Evolutionary conservation across 139 green algal species (phyloP), one percentile per base, ranked within the genome.

Genomic region (Coccomyxa sp.): DNA sequence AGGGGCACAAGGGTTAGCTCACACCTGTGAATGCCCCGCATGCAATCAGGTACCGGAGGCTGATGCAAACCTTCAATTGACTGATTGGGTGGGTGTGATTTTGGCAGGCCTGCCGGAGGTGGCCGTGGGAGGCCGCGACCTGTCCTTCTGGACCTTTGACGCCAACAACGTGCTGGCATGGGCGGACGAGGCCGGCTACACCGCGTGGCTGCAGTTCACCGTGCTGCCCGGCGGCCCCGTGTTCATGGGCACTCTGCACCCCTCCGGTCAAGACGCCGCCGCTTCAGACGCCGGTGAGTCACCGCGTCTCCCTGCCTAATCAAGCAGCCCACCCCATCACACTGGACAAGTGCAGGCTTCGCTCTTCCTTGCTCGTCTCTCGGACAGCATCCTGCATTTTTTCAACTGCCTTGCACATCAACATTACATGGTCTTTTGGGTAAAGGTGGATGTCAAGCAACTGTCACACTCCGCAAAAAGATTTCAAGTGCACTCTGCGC

Each of bases 121-220:
- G 25, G 25, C 28, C 60, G 79, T 83, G 59, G 63, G 63, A 58
- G 63, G 63, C 25, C 14, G 17, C 25, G 21, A 38, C 17, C 45
- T 83, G n/a, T 31, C 60, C 17, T 23, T 28, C 59, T 83, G 79
- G 79, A 77, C 60, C 27, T 83, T 83, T 60, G 79, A 77, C 79
- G 63, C 79, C 59, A 58, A 25, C 79, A 83, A 83, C 14, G 79
- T 83, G 59, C 79, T 83, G 60, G 21, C 60, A 25, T 83, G 63
- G 63, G 63, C 68, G 25, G 31, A 58, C 15, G 79, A 83, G 14
- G 79, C 79, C 79, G 79, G 79, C 59, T 63, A 51, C 60, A 66
- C 63, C 60, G 79, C 79, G 27, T 83, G 79, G 79, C 79, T 83
- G 59, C 79, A 83, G 60, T 83, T 83, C 79, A 27, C 28, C 28